Percentiles rank a stretch among this genome's conserved stretches.
Conservation (phyloP, 257 asterid genomes). For the Fraxinus pennsylvanica region DNA sequence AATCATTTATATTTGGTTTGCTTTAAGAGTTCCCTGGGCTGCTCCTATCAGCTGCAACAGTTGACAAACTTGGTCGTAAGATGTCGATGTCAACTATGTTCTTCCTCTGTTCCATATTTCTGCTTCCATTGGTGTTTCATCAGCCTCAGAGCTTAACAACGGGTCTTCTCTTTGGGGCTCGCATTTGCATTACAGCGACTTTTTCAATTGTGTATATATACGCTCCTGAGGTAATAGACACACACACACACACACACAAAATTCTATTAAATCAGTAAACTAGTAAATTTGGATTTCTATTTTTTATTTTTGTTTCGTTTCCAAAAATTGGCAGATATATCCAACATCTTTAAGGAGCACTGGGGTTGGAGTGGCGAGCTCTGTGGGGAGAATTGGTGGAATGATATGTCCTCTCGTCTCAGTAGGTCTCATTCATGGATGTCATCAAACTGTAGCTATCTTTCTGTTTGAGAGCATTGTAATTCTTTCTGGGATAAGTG, state of each 20-base stretch:
- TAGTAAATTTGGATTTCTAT: neutral
- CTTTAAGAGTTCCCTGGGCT: constrained; percentile 73
- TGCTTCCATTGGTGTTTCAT: constrained; percentile 56
- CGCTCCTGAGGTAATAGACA: constrained; percentile 65
- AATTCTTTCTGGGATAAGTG: constrained; percentile 48
- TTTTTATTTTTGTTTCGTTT: neutral
- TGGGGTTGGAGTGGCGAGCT: constrained; percentile 66
- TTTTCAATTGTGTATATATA: constrained; percentile 67
- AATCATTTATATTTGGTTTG: constrained; percentile 27
- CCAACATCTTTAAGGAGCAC: constrained; percentile 65
- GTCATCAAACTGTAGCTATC: constrained; percentile 57
- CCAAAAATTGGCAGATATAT: constrained; percentile 45
- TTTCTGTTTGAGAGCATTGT: constrained; percentile 49
- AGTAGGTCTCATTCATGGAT: constrained; percentile 63
- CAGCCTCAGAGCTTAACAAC: constrained; percentile 56
- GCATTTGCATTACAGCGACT: constrained; percentile 62
- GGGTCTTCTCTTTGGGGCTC: constrained; percentile 63
- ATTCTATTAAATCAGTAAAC: neutral
- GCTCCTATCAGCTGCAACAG: constrained; percentile 55
- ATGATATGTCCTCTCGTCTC: constrained; percentile 66
- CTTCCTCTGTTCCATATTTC: constrained; percentile 54
- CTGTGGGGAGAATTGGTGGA: constrained; percentile 66
- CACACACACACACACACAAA: neutral
- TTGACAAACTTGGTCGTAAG: constrained; percentile 77
- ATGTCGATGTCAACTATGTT: constrained; percentile 61